Conservation (phyloP, 768 basidiomycete species). For the Mycena galericulata region DNA sequence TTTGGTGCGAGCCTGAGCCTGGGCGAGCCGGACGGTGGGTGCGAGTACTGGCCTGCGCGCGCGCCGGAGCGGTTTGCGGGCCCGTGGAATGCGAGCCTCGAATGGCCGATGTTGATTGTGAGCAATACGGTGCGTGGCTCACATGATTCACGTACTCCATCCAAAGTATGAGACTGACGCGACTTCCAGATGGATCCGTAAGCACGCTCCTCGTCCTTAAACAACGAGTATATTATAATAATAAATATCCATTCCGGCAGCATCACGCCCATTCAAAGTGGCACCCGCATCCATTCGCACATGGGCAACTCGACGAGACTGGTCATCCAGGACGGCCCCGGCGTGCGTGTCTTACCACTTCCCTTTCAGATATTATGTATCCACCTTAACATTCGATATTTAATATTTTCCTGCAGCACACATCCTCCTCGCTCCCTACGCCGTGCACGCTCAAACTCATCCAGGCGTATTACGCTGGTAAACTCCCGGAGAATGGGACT, state of each 20-base stretch:
- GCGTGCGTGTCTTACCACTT: conserved; percentile 19
- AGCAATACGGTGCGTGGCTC: conserved; percentile 38
- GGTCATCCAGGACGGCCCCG: conserved; percentile 39
- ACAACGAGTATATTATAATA: too few species aligned
- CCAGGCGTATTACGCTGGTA: background rate
- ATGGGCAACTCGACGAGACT: conserved; percentile 40
- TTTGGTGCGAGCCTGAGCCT: conserved; percentile 37
- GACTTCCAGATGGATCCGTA: conserved; percentile 29
- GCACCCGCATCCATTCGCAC: conserved; percentile 35
- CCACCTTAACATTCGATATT: too few species aligned
- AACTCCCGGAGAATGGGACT: background rate
- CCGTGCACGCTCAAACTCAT: conserved; percentile 5
- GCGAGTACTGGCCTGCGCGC: conserved; percentile 39
- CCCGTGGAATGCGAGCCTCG: conserved; percentile 44
- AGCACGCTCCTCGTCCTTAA: background rate
- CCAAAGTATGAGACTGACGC: background rate
- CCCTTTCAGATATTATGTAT: too few species aligned
- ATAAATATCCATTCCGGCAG: conserved; percentile 22
- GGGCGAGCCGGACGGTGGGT: conserved; percentile 39
- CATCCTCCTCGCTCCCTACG: conserved; percentile 1
- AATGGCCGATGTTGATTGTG: conserved; percentile 42
- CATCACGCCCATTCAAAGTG: conserved; percentile 40
- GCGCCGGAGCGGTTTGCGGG: conserved; percentile 41
- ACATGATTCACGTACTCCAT: too few species aligned
- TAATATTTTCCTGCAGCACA: too few species aligned